These are phyloP conservation scores for Cordyceps pruinosa DNA, from an alignment of 2,329 filamentous ascomycete species.

Conservation along the genomic window DNA sequence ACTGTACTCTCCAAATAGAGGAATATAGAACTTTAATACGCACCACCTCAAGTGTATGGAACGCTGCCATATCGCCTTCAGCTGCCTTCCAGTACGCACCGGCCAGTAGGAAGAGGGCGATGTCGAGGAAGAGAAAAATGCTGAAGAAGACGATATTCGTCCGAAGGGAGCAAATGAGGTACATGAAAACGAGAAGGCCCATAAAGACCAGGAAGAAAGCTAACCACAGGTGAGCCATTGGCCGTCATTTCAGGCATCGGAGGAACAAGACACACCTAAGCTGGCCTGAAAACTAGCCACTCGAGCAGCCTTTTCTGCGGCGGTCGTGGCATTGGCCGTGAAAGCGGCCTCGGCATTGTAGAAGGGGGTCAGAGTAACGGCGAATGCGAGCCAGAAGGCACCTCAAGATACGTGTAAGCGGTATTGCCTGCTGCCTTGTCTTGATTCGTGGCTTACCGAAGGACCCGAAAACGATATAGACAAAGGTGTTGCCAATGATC, in stretches of 20 bases:
- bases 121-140: conserved; percentile 54
- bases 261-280: conserved; percentile 32
- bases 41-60: not conserved
- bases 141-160: conserved; percentile 61
- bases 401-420: not conserved
- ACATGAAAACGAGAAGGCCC: conserved; percentile 55
- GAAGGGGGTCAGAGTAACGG: not conserved
- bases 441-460: not conserved
- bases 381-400: conserved; percentile 8
- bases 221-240: conserved; percentile 4
- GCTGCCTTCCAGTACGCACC: conserved; percentile 43
- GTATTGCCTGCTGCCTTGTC: no score
- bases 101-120: conserved; percentile 49
- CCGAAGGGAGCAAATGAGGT: conserved; percentile 57
- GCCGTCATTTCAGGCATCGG: no score
- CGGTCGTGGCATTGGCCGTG: conserved; percentile 3
- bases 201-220: conserved; percentile 56
- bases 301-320: conserved; percentile 6
- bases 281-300: conserved; percentile 39
- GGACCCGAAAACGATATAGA: conserved; percentile 41
- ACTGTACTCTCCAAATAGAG: not conserved
- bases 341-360: conserved; percentile 6
- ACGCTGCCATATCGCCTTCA: not conserved
- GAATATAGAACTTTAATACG: not conserved
- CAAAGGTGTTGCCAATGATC: conserved; percentile 46